Evolutionary conservation across 768 basidiomycete genomes (phyloP), one percentile per base, ranked within the genome.

Genomic region (Chlorophyllum brunneum): DNA sequence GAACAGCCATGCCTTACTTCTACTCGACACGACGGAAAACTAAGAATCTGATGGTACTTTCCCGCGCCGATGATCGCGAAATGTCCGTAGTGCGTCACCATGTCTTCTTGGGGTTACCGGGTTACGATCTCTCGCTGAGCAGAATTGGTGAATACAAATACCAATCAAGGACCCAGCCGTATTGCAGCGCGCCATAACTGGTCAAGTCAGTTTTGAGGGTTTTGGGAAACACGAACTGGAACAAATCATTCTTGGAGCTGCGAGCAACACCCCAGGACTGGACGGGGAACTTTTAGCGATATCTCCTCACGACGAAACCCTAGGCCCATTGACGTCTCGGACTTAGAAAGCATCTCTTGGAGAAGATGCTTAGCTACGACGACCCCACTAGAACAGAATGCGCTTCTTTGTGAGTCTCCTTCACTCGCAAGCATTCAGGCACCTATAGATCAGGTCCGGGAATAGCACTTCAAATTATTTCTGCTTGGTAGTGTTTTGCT

Each of bases 41-140:
- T 40, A 30, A 27, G 37, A 13, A 39, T 20, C 37, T 40, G 48
- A 49, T 49, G 48, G 48, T 16, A 47, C n/a, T 24, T 26, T 10
- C 27, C 33, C 34, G 34, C 34, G 22, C 24, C 34, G 46, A 24
- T 48, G 22, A 49, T 26, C 37, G 38, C 37, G 48, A 40, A 39
- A 33, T 36, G 34, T 36, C 33, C 34, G 13, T 30, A 16, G 34
- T 36, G 34, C 34, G 34, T 45, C 29, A 45, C 18, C 29, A 29
- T 29, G 18, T 23, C 13, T 30, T 18, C 27, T 20, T 29, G 13
- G 18, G 29, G 13, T 8, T 45, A 29, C 29, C 5, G 15, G 41
- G 11, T 8, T n/a, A 15, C 24, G 11, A 26, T n/a, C 8, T 43
- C 7, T 43, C 15, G 24, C 16, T 3, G 41, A 29, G 29, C 33